Evolutionary conservation across 495 filamentous ascomycete genomes (phyloP).

Genomic region (Penicillium robsamsonii): DNA sequence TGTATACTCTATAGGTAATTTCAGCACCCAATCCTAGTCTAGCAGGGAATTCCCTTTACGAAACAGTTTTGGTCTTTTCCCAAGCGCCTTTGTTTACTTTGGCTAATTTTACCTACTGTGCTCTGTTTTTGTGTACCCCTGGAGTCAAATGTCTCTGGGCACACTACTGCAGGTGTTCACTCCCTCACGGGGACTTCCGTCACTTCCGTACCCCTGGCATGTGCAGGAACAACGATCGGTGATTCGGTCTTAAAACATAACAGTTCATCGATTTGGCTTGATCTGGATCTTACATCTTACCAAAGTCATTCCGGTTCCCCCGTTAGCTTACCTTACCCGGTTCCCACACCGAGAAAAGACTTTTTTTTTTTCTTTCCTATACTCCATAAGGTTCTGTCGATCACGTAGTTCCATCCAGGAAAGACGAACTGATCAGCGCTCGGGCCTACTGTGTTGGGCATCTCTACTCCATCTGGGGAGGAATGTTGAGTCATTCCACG

Average conservation of each 20-base stretch:
- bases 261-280: neutral
- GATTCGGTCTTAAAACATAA: conserved; percentile 1
- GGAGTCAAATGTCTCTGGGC: conserved; percentile 1
- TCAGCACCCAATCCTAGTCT: neutral
- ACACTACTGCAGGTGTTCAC: conserved; percentile 5
- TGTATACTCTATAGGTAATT: neutral
- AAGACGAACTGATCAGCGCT: conserved; percentile 1
- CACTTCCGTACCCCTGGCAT: conserved; percentile 9
- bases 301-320: neutral
- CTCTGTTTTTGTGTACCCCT: neutral
- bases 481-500: neutral
- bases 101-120: neutral
- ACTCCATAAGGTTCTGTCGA: conserved; percentile 4
- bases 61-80: neutral
- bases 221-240: conserved; percentile 2
- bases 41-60: neutral
- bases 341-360: conserved; percentile 1
- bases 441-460: neutral
- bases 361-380: neutral
- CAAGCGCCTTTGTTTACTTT: neutral
- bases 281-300: neutral
- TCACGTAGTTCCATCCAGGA: conserved; percentile 5
- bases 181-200: conserved; percentile 1
- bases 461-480: neutral
- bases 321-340: neutral